Evolutionary conservation across 148 eudicot species (phyloP).

Genomic region (Polygonum maritimum): DNA sequence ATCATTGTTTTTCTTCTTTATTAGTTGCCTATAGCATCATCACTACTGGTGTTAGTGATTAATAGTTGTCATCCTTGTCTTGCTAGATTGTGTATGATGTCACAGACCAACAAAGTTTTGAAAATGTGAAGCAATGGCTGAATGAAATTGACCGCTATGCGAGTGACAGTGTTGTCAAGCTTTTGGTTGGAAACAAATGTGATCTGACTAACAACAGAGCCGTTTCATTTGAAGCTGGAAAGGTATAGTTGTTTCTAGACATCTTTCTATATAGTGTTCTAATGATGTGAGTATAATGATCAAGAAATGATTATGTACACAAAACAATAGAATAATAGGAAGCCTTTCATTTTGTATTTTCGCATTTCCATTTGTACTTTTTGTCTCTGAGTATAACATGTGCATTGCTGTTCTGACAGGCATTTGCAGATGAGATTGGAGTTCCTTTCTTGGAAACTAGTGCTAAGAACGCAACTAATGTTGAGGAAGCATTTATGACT

Average conservation of each 20-base stretch:
- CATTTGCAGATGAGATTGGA: conserved; percentile 44
- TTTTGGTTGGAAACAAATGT: conserved; percentile 37
- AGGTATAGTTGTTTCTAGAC: conserved; percentile 17
- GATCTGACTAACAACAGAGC: conserved; percentile 36
- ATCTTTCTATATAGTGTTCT: not conserved
- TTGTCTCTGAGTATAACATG: not conserved
- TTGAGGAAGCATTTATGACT: conserved; percentile 40
- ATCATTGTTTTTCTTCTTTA: not conserved
- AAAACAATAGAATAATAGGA: not conserved
- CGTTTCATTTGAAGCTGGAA: conserved; percentile 34
- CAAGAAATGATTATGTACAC: not conserved
- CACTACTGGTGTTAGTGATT: not conserved
- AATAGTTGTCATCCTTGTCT: conserved; percentile 6
- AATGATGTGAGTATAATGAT: not conserved
- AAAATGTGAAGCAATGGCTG: conserved; percentile 40
- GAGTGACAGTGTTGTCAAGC: conserved; percentile 44
- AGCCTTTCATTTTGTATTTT: not conserved
- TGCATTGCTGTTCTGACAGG: conserved; percentile 18
- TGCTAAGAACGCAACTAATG: conserved; percentile 41
- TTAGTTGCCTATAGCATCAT: not conserved
- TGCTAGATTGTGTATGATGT: conserved; percentile 38
- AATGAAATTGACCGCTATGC: conserved; percentile 41
- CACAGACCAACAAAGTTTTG: conserved; percentile 40
- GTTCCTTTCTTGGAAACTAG: conserved; percentile 44
- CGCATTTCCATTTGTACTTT: not conserved